Base-by-base conservation (phyloP, 1,284 basidiomycete genomes). In the Fistulinella cinereoalba region DNA sequence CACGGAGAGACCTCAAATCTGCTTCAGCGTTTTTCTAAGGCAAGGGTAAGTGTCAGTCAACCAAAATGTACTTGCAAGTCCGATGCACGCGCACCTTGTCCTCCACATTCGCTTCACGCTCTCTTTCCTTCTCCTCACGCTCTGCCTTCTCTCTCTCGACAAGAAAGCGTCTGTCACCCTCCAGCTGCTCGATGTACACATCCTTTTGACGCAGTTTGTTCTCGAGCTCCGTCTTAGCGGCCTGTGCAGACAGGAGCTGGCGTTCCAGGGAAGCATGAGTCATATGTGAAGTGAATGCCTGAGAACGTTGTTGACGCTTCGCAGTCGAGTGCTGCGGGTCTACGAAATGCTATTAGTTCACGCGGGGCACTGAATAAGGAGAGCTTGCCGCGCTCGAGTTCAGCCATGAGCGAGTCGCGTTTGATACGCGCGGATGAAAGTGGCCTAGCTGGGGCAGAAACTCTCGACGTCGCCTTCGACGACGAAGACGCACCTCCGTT, bases 81-180 rank as follows among this genome's bases (percentile, higher is more conserved):
- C 21, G 8, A 47, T 16, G 22, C 16, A 22, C 16, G 66, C 73
- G 41, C 46, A 83, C 82, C 73, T 79, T 82, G 49, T 80, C 77
- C 47, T 77, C 73, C 9, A 71, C 70, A 41, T 68, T 64, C 33
- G 73, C 72, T 1, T 56, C 61, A 8, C 73, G 67, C 46, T 84
- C 62, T 69, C 32, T 69, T 44, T 74, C 71, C 9, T 62, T 67
- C 22, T 75, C 68, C 47, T 83, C 76, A 2, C 69, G 66, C 43
- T 87, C 85, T 52, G 76, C 79, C 56, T 80, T 76, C 50, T 81
- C 77, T 15, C 75, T 61, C 54, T 84, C 80, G 0, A 80, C 66
- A 32, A 86, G 70, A 68, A 72, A 85, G 16, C 82, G 68, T 27
- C 83, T 64, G 57, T 88, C 85, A n/a, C 75, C 69, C 56, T 86